Conservation (phyloP, 306 rosid species). For the Cucurbita moschata region DNA sequence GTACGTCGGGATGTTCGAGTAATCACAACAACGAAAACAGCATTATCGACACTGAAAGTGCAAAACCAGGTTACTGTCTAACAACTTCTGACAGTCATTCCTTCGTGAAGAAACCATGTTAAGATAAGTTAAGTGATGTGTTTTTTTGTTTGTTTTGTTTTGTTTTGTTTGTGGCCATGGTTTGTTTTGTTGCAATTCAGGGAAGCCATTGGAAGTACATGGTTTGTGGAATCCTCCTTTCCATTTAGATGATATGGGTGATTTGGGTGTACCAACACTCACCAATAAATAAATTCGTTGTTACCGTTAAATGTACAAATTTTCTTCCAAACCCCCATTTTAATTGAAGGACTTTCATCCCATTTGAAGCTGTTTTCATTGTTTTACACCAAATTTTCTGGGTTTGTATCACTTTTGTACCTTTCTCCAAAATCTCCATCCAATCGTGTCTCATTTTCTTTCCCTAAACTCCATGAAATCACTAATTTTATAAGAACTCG, state of each 20-base stretch:
- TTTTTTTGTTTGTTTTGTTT: background rate
- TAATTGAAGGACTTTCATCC: too few species aligned
- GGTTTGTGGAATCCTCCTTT: slow-evolving; percentile 12
- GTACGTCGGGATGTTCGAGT: slow-evolving; percentile 20
- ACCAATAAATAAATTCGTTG: slow-evolving; percentile 3
- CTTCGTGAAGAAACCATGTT: slow-evolving; percentile 7
- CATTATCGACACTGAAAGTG: slow-evolving; percentile 11
- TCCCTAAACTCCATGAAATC: too few species aligned
- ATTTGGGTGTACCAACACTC: slow-evolving; percentile 11
- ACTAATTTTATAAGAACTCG: too few species aligned
- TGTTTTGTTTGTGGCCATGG: background rate
- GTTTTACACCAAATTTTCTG: too few species aligned
- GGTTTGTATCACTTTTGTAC: too few species aligned
- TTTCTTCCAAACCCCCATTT: too few species aligned
- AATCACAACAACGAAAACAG: slow-evolving; percentile 2
- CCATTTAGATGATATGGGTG: slow-evolving; percentile 14
- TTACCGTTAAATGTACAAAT: background rate
- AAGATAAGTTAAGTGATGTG: background rate
- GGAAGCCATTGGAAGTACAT: background rate
- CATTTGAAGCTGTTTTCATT: too few species aligned
- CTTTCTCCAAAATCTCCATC: too few species aligned
- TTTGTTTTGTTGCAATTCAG: background rate
- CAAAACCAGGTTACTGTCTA: slow-evolving; percentile 49
- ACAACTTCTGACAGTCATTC: slow-evolving; percentile 11
- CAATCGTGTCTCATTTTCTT: too few species aligned